phyloP scores from a whole-genome alignment of 2,329 filamentous ascomycete genomes.

The Kalmusia sp. region DNA sequence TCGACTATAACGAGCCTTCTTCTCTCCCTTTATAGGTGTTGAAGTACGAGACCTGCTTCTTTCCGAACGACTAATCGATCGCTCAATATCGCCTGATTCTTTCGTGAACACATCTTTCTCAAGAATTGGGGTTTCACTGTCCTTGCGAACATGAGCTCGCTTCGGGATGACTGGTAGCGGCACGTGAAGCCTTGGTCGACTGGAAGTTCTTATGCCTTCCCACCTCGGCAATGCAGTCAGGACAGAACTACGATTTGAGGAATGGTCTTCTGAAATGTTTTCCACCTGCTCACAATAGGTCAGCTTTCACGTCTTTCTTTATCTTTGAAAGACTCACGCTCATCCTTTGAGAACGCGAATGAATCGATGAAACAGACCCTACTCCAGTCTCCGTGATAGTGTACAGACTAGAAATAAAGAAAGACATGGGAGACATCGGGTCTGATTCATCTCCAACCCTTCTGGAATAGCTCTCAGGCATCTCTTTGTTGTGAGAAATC shows the following conservation, averaged over 20 bases:
- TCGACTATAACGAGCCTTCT: slow-evolving; percentile 13
- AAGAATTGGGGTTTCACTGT: slow-evolving; percentile 13
- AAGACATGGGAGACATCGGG: slow-evolving; percentile 8
- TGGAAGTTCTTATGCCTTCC: slow-evolving; percentile 9
- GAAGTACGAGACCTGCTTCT: slow-evolving; percentile 1
- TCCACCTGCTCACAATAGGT: neutral
- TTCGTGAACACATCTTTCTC: slow-evolving; percentile 11
- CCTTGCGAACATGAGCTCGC: slow-evolving; percentile 11
- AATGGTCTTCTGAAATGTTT: slow-evolving; percentile 11
- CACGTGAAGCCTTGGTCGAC: slow-evolving; percentile 4
- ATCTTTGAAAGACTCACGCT: slow-evolving; percentile 7
- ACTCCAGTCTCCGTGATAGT: slow-evolving; percentile 9
- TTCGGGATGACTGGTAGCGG: slow-evolving; percentile 8
- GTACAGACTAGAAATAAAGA: slow-evolving; percentile 17
- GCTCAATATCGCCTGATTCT: neutral
- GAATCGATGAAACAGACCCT: neutral
- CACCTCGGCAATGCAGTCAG: slow-evolving; percentile 23
- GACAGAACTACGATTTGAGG: slow-evolving; percentile 13
- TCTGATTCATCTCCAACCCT: slow-evolving; percentile 4
- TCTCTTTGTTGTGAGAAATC: slow-evolving; percentile 10
- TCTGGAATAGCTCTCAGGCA: slow-evolving; percentile 12
- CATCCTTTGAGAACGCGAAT: slow-evolving; percentile 1
- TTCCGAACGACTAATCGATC: neutral
- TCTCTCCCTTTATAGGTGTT: slow-evolving; percentile 1
- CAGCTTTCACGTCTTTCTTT: neutral